Evolutionary conservation across 331 rosid genomes (phyloP), one percentile per base, ranked within the genome.

Genomic region (Prunus yedoensis): DNA sequence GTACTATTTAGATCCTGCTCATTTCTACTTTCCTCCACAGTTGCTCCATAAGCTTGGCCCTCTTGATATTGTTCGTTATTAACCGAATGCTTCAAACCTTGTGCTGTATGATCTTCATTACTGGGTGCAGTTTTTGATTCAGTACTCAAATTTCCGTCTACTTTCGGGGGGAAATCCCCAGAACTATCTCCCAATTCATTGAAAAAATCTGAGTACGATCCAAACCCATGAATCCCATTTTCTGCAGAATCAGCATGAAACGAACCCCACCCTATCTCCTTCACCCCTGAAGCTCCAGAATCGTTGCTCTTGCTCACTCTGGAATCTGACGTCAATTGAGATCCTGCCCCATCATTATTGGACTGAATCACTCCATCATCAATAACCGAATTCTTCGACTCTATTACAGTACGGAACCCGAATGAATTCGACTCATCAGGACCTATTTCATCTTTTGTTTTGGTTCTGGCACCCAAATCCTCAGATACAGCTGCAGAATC

Each of bases 181-280:
- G 89, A 68, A 16, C 70, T 81, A 80, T 81, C 83, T 20, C 75
- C 91, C 78, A 91, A 81, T 66, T 85, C 97, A 77, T 68, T 83
- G 83, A 94, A 94, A 78, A 90, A 86, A 67, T 94, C 96, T 21
- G 95, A 89, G 76, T 91, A 88, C 5, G 94, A 91, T 47, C 96
- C 96, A 62, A 82, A 81, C 45, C 85, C 93, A 13, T 57, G 67
- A 13, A 67, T 88, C 66, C 87, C 89, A 71, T 89, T 84, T 73
- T 80, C 81, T 14, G 43, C 56, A 1, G 93, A 82, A 77, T 89
- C 91, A 17, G 91, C 89, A 50, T 85, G 16, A 79, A 94, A 94
- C 10, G 91, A 70, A 83, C 88, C 91, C 97, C 99, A 91, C 18
- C 85, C 97, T 68, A 91, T 89, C 84, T 82, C 90, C 88, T 89